A percentile compares a stretch with the other conserved stretches of the same genome.
phyloP scores from a whole-genome alignment of 441 rosid genomes.

The Theobroma grandiflorum region DNA sequence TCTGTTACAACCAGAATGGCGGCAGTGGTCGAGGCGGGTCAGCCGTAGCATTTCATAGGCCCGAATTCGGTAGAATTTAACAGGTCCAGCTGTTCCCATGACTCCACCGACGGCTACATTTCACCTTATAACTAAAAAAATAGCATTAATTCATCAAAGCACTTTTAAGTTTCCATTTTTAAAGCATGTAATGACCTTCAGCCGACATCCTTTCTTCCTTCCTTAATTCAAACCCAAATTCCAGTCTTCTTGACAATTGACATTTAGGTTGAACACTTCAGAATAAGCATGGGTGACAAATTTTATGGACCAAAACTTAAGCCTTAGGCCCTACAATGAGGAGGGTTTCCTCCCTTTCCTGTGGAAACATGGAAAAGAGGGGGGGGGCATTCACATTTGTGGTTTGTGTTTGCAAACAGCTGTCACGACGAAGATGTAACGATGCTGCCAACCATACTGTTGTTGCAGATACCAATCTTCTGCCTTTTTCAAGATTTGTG shows the following conservation, averaged over 20 bases:
- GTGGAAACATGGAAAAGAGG: too few relatives aligned
- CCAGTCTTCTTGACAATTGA: too few relatives aligned
- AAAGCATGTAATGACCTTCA: background rate
- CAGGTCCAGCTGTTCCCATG: background rate
- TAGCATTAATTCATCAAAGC: background rate
- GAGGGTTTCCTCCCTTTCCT: too few relatives aligned
- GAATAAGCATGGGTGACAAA: too few relatives aligned
- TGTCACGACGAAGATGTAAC: background rate
- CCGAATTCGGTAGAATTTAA: background rate
- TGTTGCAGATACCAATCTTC: background rate
- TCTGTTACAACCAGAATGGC: background rate
- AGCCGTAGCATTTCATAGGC: too few relatives aligned
- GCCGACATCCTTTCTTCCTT: too few relatives aligned
- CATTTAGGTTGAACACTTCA: too few relatives aligned
- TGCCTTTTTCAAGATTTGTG: background rate
- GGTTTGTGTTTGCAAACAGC: background rate
- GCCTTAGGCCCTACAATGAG: too few relatives aligned
- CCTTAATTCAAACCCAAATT: too few relatives aligned
- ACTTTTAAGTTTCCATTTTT: too few relatives aligned
- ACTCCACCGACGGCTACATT: background rate
- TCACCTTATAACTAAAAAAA: too few relatives aligned
- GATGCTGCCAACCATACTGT: background rate
- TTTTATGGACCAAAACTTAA: too few relatives aligned
- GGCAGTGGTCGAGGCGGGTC: background rate
- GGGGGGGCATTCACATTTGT: background rate